A percentile compares a stretch with the other conserved stretches of the same genome.
Evolutionary conservation across 2,329 filamentous ascomycete species (phyloP).

Genomic region (Tolypocladium amazonense): DNA sequence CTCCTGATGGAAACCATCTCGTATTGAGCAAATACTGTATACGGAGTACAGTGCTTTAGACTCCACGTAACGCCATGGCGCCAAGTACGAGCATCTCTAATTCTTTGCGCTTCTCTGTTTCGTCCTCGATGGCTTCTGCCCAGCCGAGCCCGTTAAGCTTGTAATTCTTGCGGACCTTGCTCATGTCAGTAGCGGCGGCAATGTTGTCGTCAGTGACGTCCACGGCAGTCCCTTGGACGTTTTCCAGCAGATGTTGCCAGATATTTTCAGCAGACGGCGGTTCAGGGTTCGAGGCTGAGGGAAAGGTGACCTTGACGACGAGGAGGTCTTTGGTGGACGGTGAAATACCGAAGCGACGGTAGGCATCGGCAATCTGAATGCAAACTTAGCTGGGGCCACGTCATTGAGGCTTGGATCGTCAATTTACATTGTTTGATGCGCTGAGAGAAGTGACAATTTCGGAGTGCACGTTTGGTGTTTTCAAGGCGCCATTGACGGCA

Average conservation of each 20-base stretch:
- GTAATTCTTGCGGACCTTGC: conserved; percentile 73
- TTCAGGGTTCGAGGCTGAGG: conserved; percentile 30
- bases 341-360: conserved; percentile 75
- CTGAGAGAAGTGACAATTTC: conserved; percentile 77
- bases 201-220: conserved; percentile 56
- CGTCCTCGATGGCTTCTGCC: conserved; percentile 33
- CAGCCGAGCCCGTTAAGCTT: conserved; percentile 59
- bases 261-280: conserved; percentile 33
- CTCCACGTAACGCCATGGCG: conserved; percentile 53
- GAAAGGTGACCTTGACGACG: conserved; percentile 64
- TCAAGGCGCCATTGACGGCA: conserved; percentile 49
- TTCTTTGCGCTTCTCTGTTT: conserved; percentile 35
- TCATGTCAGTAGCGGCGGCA: conserved; percentile 47
- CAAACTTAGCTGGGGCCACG: conserved; percentile 1
- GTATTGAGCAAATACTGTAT: background rate
- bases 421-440: conserved; percentile 65
- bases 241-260: conserved; percentile 45
- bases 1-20: background rate
- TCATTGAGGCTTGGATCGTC: background rate
- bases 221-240: conserved; percentile 50
- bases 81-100: conserved; percentile 62
- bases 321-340: conserved; percentile 63
- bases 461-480: conserved; percentile 78
- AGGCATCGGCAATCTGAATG: conserved; percentile 75
- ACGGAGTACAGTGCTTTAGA: conserved; percentile 9